Evolutionary conservation across 2,329 filamentous ascomycete species (phyloP).

Genomic region (Arthrobotrys iridis): DNA sequence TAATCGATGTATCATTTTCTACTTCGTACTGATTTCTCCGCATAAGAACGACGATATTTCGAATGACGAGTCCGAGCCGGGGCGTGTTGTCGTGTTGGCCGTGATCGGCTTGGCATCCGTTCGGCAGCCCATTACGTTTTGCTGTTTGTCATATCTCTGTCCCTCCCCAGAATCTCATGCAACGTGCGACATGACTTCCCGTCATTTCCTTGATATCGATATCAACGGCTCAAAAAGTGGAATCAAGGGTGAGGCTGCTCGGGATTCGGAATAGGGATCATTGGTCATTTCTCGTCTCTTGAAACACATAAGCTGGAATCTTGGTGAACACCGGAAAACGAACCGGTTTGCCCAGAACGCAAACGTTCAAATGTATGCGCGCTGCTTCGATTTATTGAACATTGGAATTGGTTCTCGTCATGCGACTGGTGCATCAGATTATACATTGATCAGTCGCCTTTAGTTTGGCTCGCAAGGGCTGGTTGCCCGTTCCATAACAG

Average conservation of each 20-base stretch:
- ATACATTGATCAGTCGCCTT: too few relatives aligned
- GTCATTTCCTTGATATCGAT: slow-evolving; percentile 4
- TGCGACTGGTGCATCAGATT: too few relatives aligned
- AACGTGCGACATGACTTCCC: slow-evolving; percentile 7
- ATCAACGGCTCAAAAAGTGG: too few relatives aligned
- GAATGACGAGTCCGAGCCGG: too few relatives aligned
- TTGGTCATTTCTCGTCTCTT: slow-evolving; percentile 23
- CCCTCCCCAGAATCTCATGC: background rate
- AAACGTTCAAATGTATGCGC: too few relatives aligned
- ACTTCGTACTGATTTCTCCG: background rate
- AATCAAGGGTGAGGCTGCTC: background rate
- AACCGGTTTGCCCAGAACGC: background rate
- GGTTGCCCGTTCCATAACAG: too few relatives aligned
- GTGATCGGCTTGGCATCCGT: slow-evolving; percentile 32
- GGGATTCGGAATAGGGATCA: slow-evolving; percentile 29
- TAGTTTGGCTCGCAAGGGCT: too few relatives aligned
- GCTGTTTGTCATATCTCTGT: slow-evolving; percentile 40
- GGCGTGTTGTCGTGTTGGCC: slow-evolving; percentile 33
- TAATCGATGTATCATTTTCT: background rate
- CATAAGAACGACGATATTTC: background rate
- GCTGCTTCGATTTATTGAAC: too few relatives aligned
- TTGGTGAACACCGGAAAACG: background rate
- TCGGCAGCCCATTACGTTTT: slow-evolving; percentile 32
- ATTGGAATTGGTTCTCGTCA: too few relatives aligned
- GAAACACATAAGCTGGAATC: slow-evolving; percentile 25